Percentiles rank a stretch among this genome's conserved stretches.
Evolutionary conservation across 2,329 filamentous ascomycete species (phyloP).

Genomic region (Cercospora nicotianae): DNA sequence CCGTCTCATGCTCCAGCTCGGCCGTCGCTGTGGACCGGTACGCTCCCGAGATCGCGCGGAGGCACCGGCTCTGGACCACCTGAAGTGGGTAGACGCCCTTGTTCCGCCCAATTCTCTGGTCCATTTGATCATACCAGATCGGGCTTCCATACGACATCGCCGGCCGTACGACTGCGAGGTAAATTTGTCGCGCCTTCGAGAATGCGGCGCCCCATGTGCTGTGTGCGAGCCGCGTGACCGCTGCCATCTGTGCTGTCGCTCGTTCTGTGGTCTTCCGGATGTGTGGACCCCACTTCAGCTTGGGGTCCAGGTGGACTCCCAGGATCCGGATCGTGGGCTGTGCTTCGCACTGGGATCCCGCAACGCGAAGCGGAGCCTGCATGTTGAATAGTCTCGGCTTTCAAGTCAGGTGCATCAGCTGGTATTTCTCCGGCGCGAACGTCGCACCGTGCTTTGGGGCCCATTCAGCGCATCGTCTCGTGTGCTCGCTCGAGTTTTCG

Average conservation of each 20-base stretch:
- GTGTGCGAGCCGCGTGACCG: too few relatives aligned
- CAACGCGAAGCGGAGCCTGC: slow-evolving; percentile 1
- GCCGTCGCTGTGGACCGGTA: too few relatives aligned
- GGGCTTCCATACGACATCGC: too few relatives aligned
- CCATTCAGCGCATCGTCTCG: slow-evolving; percentile 10
- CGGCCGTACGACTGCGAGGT: too few relatives aligned
- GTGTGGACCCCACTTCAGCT: slow-evolving; percentile 8
- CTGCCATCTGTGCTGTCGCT: slow-evolving; percentile 3
- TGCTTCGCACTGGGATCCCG: background rate
- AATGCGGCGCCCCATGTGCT: too few relatives aligned
- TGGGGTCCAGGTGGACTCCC: background rate
- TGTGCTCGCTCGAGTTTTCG: background rate
- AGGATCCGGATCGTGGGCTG: slow-evolving; percentile 2
- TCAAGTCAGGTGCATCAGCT: slow-evolving; percentile 10
- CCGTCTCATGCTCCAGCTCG: too few relatives aligned
- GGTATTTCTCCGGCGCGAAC: slow-evolving; percentile 16
- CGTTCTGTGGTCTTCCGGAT: slow-evolving; percentile 2
- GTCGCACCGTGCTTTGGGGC: slow-evolving; percentile 3
- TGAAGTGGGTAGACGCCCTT: too few relatives aligned
- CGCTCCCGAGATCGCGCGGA: too few relatives aligned
- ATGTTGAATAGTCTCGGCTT: slow-evolving; percentile 7
- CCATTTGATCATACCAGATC: too few relatives aligned
- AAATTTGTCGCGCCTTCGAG: too few relatives aligned
- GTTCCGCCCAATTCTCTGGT: too few relatives aligned
- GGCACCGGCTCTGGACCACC: too few relatives aligned